A percentile compares a stretch with the other conserved stretches of the same genome.
Evolutionary conservation across 2,329 filamentous ascomycete species (phyloP).

Genomic region (Fusarium tjaetaba): DNA sequence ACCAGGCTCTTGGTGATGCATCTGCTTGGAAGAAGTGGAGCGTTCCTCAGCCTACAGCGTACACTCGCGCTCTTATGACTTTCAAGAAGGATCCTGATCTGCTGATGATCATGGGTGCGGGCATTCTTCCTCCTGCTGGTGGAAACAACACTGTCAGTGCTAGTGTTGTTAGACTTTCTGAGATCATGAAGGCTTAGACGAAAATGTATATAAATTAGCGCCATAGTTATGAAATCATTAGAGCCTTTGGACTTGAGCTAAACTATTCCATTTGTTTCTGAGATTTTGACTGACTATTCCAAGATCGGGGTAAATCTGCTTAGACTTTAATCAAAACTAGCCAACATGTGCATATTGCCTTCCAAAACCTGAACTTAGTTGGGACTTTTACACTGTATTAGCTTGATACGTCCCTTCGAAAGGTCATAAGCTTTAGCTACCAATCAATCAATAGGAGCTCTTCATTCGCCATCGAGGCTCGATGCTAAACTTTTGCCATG

Average conservation of each 20-base stretch:
- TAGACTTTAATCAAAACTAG: background rate
- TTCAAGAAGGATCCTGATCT: conserved; percentile 48
- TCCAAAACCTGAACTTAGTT: background rate
- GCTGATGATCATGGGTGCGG: conserved; percentile 56
- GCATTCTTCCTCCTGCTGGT: conserved; percentile 56
- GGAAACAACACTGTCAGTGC: conserved; percentile 56
- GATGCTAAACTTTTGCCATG: background rate
- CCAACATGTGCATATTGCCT: background rate
- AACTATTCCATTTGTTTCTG: accelerated
- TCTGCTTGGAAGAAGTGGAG: conserved; percentile 51
- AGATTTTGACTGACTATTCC: too few relatives aligned
- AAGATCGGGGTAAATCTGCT: too few relatives aligned
- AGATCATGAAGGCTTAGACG: conserved; percentile 39
- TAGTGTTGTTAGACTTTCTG: conserved; percentile 48
- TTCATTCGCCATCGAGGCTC: too few relatives aligned
- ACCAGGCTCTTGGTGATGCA: conserved; percentile 52
- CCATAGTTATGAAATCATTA: too few relatives aligned
- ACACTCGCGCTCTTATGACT: conserved; percentile 51
- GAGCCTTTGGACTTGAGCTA: too few relatives aligned
- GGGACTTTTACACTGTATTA: background rate
- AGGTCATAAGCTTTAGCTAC: background rate
- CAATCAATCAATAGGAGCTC: background rate
- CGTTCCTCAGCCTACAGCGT: conserved; percentile 50
- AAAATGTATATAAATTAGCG: background rate
- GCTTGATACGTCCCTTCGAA: background rate